Conservation (phyloP, 257 asterid species). For the Scutellaria galericulata region DNA sequence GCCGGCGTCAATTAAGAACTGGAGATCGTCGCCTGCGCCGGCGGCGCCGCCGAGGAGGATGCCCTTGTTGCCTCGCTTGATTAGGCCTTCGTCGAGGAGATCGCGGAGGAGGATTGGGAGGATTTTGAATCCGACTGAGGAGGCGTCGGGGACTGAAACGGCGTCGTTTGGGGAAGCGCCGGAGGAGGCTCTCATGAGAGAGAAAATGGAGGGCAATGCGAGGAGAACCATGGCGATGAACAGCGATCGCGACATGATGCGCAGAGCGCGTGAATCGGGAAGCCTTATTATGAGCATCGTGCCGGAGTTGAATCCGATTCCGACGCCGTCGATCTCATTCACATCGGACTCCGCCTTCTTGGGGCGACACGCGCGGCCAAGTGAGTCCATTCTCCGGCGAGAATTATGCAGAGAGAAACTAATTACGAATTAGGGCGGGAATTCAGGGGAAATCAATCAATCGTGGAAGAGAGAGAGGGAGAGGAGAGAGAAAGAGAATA, state of each 20-base stretch:
- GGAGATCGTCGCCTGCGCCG: slow-evolving; percentile 37
- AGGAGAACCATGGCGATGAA: slow-evolving; percentile 59
- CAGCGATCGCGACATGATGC: slow-evolving; percentile 61
- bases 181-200: slow-evolving; percentile 44
- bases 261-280: slow-evolving; percentile 64
- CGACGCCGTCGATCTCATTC: slow-evolving; percentile 37
- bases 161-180: slow-evolving; percentile 25
- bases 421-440: neutral
- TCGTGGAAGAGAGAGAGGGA: slow-evolving; percentile 40
- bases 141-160: slow-evolving; percentile 18
- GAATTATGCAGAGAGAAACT: slow-evolving; percentile 1
- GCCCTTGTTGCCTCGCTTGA: slow-evolving; percentile 68
- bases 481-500: neutral
- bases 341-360: slow-evolving; percentile 7
- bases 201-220: slow-evolving; percentile 46
- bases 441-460: slow-evolving; percentile 32
- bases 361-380: slow-evolving; percentile 36
- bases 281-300: slow-evolving; percentile 55
- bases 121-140: slow-evolving; percentile 36
- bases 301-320: slow-evolving; percentile 42
- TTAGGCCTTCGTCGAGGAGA: slow-evolving; percentile 70
- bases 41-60: slow-evolving; percentile 44
- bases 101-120: slow-evolving; percentile 63
- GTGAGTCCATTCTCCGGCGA: slow-evolving; percentile 41
- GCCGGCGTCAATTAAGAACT: slow-evolving; percentile 47